Evolutionary conservation across 78 protist species (phyloP), one percentile per base, ranked within the genome.

Genomic region (Polysphondylium violaceum): DNA sequence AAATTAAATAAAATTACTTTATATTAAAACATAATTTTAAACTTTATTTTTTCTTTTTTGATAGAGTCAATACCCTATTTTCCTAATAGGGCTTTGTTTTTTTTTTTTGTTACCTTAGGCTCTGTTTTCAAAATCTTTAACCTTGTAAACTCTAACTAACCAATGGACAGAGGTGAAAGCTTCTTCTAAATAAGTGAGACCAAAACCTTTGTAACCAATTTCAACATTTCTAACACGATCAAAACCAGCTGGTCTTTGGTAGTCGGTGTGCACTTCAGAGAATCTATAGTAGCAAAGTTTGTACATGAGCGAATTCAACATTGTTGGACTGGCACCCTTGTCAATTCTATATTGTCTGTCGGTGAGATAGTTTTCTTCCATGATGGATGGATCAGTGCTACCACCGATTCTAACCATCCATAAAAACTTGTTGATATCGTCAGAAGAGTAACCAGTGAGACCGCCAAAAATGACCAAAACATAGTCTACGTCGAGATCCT

Each of bases 391-490:
- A 40, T 78, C 88, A 27, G 69, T 29, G 25, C 63, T 47, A 41
- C 85, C 95, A 55, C 94, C 93, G 61, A 94, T 97, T 29, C 99
- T 95, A 38, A 98, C 98, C 99, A 98, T 98, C 99, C 99, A 98
- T 16, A 98, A 92, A 94, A 96, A 98, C 94, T 99, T 99, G 94
- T 96, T 96, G 85, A 99, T 96, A 78, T 99, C 99, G 51, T 98
- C 99, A 27, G 97, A 90, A 41, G 96, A 36, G 86, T 97, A 99
- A 23, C 99, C 99, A 12, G 90, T 81, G 35, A 96, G 41, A n/a
- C 99, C 99, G 36, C 99, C 99, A 47, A 98, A 98, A 43, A 98
- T 60, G 43, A 99, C 97, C 31, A 99, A 93, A 23, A 97, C 97
- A 74, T 99, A 99, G 97, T 99, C 99, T 41, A 98, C 99, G 40